Percentiles rank a stretch among this genome's conserved stretches.
Conservation (phyloP, 441 rosid genomes). For the Eruca vesicaria region DNA sequence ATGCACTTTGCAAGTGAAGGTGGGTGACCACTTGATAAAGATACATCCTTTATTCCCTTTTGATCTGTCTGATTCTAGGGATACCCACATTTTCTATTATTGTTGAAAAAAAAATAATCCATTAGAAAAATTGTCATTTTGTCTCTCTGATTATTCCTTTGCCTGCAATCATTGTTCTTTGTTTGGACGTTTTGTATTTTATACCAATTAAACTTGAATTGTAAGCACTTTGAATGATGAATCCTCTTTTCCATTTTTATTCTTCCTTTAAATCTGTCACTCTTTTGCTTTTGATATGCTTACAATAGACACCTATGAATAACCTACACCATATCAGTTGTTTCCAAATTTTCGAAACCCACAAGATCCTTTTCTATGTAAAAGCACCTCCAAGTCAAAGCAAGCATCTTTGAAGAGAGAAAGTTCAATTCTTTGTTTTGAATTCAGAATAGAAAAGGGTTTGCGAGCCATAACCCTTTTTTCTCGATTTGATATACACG, state of each 20-base stretch:
- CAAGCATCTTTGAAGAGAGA: constrained; percentile 29
- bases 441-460: constrained; percentile 20
- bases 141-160: constrained; percentile 36
- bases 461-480: constrained; percentile 23
- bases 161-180: constrained; percentile 37
- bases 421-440: constrained; percentile 26
- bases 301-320: constrained; percentile 5
- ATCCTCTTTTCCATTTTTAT: constrained; percentile 14
- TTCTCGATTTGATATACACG: constrained; percentile 30
- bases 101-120: background rate
- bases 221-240: constrained; percentile 27
- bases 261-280: background rate
- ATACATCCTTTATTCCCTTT: constrained; percentile 52
- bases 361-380: constrained; percentile 6
- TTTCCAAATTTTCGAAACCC: constrained; percentile 14
- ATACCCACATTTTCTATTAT: constrained; percentile 28
- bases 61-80: constrained; percentile 36
- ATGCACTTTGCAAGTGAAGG: constrained; percentile 16
- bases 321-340: constrained; percentile 20
- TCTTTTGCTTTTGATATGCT: constrained; percentile 30
- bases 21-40: constrained; percentile 44
- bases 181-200: constrained; percentile 27
- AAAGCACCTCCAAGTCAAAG: constrained; percentile 29
- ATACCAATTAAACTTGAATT: constrained; percentile 7
- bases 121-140: constrained; percentile 14